These are phyloP conservation scores for Penicillium olsonii DNA, from an alignment of 2,329 filamentous ascomycete species.

Conservation along the genomic window DNA sequence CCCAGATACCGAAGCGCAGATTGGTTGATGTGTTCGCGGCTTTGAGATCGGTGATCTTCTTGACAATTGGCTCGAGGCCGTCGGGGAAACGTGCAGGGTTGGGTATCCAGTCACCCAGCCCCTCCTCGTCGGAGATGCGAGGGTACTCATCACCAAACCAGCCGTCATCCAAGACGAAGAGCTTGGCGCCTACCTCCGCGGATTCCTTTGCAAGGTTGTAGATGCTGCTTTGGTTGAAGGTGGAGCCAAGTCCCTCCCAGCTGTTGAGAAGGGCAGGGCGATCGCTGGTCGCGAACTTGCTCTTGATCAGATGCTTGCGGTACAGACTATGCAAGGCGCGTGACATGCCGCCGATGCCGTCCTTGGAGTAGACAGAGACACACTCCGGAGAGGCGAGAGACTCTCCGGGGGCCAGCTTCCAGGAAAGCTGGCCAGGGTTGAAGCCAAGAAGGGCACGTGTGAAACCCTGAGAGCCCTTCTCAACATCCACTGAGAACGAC, in stretches of 20 bases:
- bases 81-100: conserved; percentile 62
- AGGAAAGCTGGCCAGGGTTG: conserved; percentile 63
- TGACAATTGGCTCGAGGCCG: conserved; percentile 56
- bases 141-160: conserved; percentile 68
- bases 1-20: conserved; percentile 65
- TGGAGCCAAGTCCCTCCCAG: conserved; percentile 64
- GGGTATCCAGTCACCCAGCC: conserved; percentile 64
- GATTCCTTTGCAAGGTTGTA: conserved; percentile 58
- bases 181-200: conserved; percentile 60
- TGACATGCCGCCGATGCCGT: conserved; percentile 64
- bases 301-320: conserved; percentile 61
- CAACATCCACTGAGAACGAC: conserved; percentile 62
- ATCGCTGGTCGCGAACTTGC: conserved; percentile 54
- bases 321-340: conserved; percentile 63
- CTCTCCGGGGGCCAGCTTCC: conserved; percentile 57
- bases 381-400: conserved; percentile 63
- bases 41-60: conserved; percentile 53
- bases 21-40: conserved; percentile 50
- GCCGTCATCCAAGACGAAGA: conserved; percentile 67
- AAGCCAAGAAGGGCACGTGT: conserved; percentile 62
- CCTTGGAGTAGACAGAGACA: conserved; percentile 61
- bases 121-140: conserved; percentile 57
- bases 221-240: conserved; percentile 60
- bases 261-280: conserved; percentile 63
- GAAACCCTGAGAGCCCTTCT: conserved; percentile 63